Percentiles rank a stretch among this genome's conserved stretches.
phyloP scores from a whole-genome alignment of 116 monocot species.

The Trichopus zeylanicus region DNA sequence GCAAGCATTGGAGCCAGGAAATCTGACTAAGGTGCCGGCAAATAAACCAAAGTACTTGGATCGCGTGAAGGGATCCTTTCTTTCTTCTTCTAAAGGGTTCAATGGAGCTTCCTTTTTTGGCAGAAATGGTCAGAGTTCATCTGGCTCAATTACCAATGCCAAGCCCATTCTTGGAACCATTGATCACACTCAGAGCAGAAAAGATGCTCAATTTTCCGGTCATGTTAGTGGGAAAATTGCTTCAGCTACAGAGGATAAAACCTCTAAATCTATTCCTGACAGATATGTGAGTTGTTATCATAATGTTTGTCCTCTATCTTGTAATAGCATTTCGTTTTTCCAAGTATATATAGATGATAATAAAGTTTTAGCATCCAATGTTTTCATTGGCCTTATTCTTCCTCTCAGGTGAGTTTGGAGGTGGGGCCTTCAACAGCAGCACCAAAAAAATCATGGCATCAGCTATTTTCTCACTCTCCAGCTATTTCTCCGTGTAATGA shows the following conservation, averaged over 20 bases:
- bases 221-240: neutral
- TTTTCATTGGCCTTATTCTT: neutral
- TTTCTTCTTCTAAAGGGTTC: constrained; percentile 60
- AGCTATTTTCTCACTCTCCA: constrained; percentile 65
- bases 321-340: neutral
- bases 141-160: constrained; percentile 27
- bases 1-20: constrained; percentile 13
- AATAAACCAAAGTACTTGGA: constrained; percentile 65
- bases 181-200: constrained; percentile 16
- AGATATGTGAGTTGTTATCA: constrained; percentile 47
- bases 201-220: constrained; percentile 23
- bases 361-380: neutral
- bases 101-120: constrained; percentile 55
- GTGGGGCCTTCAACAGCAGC: constrained; percentile 21
- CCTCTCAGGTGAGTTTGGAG: constrained; percentile 36
- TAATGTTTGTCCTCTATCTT: neutral
- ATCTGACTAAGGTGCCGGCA: constrained; percentile 20
- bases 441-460: constrained; percentile 82
- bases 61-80: constrained; percentile 51
- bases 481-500: constrained; percentile 48
- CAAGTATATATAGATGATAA: neutral
- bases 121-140: constrained; percentile 35
- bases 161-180: constrained; percentile 20
- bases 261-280: constrained; percentile 8
- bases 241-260: neutral